These are phyloP conservation scores for Aspergillus bridgeri DNA, from an alignment of 495 filamentous ascomycete species.

Conservation along the genomic window DNA sequence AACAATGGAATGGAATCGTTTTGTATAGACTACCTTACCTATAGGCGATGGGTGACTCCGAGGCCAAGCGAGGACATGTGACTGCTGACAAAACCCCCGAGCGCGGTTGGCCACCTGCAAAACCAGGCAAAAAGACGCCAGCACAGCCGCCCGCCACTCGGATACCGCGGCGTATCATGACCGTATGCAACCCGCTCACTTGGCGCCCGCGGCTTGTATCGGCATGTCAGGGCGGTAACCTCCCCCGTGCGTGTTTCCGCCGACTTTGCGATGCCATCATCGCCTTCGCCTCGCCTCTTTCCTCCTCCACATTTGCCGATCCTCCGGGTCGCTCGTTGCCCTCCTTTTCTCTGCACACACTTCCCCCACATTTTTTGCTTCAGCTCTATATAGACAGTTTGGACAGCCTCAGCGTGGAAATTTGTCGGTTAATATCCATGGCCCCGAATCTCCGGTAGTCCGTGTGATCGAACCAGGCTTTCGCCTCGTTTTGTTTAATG, in stretches of 20 bases:
- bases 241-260: conserved; percentile 20
- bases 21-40: too few relatives aligned
- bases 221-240: conserved; percentile 36
- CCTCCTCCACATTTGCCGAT: conserved; percentile 6
- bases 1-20: neutral
- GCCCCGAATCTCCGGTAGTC: conserved; percentile 33
- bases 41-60: too few relatives aligned
- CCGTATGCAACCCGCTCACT: conserved; percentile 9
- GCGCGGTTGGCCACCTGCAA: conserved; percentile 10
- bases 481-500: conserved; percentile 18
- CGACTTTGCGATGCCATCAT: conserved; percentile 19
- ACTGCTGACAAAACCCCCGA: neutral
- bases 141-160: conserved; percentile 23
- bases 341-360: neutral
- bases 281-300: conserved; percentile 5
- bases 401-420: neutral
- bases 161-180: conserved; percentile 16
- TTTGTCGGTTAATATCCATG: conserved; percentile 9
- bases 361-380: neutral
- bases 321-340: neutral
- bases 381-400: neutral
- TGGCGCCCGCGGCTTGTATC: conserved; percentile 30
- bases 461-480: conserved; percentile 19
- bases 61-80: neutral
- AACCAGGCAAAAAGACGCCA: too few relatives aligned